Evolutionary conservation across 2,329 filamentous ascomycete species (phyloP).

Genomic region (Alternaria rosae): DNA sequence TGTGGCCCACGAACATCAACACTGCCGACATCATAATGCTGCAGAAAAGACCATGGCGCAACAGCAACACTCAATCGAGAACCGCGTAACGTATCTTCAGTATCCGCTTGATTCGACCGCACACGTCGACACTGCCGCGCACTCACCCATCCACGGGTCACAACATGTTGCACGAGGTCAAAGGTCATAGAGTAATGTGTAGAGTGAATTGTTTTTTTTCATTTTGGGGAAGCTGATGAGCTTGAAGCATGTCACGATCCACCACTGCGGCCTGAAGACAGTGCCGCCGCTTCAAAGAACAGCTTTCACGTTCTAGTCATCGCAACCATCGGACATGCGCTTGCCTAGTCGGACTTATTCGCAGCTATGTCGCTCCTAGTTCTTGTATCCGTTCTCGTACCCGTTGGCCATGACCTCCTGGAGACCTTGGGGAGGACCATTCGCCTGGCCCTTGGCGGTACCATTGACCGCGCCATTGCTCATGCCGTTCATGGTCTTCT

Average conservation of each 20-base stretch:
- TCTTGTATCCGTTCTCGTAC: slow-evolving; percentile 43
- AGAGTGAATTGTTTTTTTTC: slow-evolving; percentile 4
- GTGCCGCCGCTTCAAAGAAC: slow-evolving; percentile 7
- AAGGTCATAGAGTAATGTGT: not conserved
- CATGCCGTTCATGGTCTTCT: slow-evolving; percentile 33
- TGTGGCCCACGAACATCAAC: not conserved
- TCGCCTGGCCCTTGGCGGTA: slow-evolving; percentile 29
- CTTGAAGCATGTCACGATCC: slow-evolving; percentile 3
- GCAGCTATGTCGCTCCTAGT: slow-evolving; percentile 27
- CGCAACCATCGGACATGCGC: slow-evolving; percentile 11
- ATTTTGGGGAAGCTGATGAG: slow-evolving; percentile 10
- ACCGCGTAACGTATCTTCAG: not conserved
- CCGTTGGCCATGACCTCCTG: slow-evolving; percentile 40
- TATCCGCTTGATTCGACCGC: not conserved
- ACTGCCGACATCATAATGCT: not conserved
- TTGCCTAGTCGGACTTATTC: slow-evolving; percentile 24
- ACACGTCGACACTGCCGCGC: not conserved
- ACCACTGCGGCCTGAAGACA: not conserved
- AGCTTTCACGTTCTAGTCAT: slow-evolving; percentile 9
- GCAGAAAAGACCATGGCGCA: not conserved
- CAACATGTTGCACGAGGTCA: not conserved
- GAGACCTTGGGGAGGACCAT: slow-evolving; percentile 27
- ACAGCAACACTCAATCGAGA: not conserved
- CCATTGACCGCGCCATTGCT: slow-evolving; percentile 33
- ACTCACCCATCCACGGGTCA: not conserved